These are phyloP conservation scores for Periconia macrospinosa DNA, from an alignment of 2,329 filamentous ascomycete species.

Conservation along the genomic window DNA sequence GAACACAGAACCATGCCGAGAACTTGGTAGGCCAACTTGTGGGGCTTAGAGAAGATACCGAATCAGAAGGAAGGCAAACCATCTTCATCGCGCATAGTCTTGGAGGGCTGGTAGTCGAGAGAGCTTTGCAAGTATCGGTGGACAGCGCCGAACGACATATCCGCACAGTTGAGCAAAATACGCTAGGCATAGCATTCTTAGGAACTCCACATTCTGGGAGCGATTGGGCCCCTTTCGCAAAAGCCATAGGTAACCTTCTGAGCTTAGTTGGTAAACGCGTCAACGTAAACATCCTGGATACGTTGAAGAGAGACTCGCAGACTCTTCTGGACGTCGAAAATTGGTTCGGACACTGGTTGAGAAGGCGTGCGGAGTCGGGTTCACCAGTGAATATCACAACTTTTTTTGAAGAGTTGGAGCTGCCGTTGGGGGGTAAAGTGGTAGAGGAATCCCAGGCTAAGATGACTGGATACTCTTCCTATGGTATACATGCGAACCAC, in stretches of 20 bases:
- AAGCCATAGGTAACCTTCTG: neutral
- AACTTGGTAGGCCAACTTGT: conserved; percentile 1
- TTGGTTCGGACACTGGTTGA: neutral
- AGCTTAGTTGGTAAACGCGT: neutral
- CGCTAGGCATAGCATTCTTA: conserved; percentile 7
- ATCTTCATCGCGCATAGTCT: conserved; percentile 9
- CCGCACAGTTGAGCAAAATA: neutral
- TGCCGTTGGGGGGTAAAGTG: neutral
- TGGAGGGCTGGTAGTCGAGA: conserved; percentile 5
- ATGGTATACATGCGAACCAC: conserved; percentile 4
- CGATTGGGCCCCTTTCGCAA: conserved; percentile 4
- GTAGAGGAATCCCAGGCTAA: neutral
- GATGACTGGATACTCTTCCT: neutral
- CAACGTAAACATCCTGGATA: neutral
- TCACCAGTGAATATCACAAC: conserved; percentile 1
- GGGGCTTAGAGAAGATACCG: neutral
- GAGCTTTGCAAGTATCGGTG: neutral
- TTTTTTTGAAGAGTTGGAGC: conserved; percentile 5
- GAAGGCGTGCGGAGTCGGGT: neutral
- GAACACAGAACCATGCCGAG: neutral
- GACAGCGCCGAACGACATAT: conserved; percentile 1
- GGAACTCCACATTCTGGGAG: conserved; percentile 10
- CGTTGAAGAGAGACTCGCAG: neutral
- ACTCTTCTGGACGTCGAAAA: conserved; percentile 13
- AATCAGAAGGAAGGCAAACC: conserved; percentile 1